Base-by-base conservation (phyloP, 805 yeast species). In the Kazachstania bromeliacearum region DNA sequence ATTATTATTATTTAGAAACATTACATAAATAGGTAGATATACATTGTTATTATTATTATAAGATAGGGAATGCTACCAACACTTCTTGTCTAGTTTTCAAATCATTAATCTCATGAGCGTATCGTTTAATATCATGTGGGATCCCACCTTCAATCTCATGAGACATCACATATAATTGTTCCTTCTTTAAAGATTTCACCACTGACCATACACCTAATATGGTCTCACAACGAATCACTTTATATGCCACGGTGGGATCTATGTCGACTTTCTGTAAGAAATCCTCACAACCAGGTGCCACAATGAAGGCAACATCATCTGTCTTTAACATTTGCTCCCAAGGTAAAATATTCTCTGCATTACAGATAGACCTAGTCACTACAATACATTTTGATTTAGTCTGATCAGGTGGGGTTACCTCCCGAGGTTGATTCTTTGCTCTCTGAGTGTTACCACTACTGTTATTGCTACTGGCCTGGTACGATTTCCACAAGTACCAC, bases 191-290 rank as follows among this genome's bases (percentile, higher is more conserved):
- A 39, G 74, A 79, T 41, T 73, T 73, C 16, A 74, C 60, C n/a
- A 76, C 62, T 25, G 77, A 74, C 59, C 73, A 68, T 9, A 73
- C 51, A 2, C 81, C 78, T 9, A 54, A 58, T 36, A 59, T 59
- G 0, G 71, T 65, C n/a, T 64, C 68, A 33, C 77, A 70, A 32
- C 58, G 59, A 2, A 75, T 66, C 9, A 70, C 45, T 35, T 67
- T 63, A 40, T 51, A 53, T 15, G 41, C 35, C 17, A 50, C 34
- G 1, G 38, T 40, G 3, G 43, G 28, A 3, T 57, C 53, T 2
- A 63, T 38, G 9, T 48, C 36, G 23, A 36, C 36, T 26, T 14
- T 33, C 9, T 31, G n/a, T 7, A 33, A 22, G 4, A 38, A 31
- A 7, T 38, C 51, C 10, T 4, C 46, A 24, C 20, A 36, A 4